Base-by-base conservation (phyloP, 768 basidiomycete genomes). In the Mycena pura region DNA sequence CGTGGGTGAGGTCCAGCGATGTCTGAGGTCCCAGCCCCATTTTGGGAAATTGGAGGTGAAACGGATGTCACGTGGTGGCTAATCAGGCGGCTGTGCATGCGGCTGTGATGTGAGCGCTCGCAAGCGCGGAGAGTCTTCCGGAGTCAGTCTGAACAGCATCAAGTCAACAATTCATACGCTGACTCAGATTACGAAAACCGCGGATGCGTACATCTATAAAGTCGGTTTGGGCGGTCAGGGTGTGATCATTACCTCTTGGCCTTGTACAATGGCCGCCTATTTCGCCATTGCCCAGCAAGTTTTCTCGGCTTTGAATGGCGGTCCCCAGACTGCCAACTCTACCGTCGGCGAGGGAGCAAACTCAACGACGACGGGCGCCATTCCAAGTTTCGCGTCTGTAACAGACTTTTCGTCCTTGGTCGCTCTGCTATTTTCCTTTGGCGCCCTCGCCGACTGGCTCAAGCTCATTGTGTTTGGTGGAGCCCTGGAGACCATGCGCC, bases 1-100 rank as follows among this genome's bases (percentile, higher is more conserved):
- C 86, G 70, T 89, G 86, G 2, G 89, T 90, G 19, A 90, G 78
- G 65, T 89, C 87, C 34, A 90, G 70, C 36, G 89, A 81, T 4
- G 83, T 73, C 46, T 74, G 75, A 15, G 77, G 77, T 0, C 76
- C 77, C 38, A 43, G 49, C 21, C 32, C 61, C 63, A 60, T 55
- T 51, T 38, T 36, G 3, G 51, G 47, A 50, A 24, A 44, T 41
- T 21, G 41, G 57, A 45, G 41, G 25, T 32, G 29, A 44, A 43
- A 10, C 34, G 17, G 19, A n/a, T n/a, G n/a, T n/a, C n/a, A n/a
- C n/a, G n/a, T n/a, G n/a, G n/a, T n/a, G n/a, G n/a, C n/a, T n/a
- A n/a, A n/a, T n/a, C n/a, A n/a, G n/a, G n/a, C n/a, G n/a, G n/a
- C n/a, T n/a, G n/a, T n/a, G n/a, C n/a, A n/a, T n/a, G n/a, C n/a